Evolutionary conservation across 768 basidiomycete genomes (phyloP), one percentile per base, ranked within the genome.

Genomic region (Tylopilus felleus): DNA sequence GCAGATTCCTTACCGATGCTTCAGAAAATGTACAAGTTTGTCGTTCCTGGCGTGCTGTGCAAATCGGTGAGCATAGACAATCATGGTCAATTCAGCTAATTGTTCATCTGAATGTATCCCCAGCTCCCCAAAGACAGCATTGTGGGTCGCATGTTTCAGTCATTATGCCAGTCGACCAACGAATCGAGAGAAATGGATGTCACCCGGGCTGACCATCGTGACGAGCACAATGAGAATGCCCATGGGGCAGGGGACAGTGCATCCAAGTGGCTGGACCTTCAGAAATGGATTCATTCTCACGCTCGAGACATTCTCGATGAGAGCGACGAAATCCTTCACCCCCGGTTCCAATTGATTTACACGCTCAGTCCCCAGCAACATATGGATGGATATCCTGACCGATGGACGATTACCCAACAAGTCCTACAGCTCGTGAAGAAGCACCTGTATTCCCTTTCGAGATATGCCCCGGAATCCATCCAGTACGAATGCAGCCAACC

Each of bases 261-360:
- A 29, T 29, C 29, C 29, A 10, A 29, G 29, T 29, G 29, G 29
- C 29, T 29, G 29, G 29, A 29, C 6, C 29, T 29, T 29, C 29
- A 29, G 29, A 29, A 29, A 29, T 29, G 29, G 29, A 29, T 29
- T 29, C 6, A 29, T 10, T 29, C 29, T 5, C 29, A 29, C 10
- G 29, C 10, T 29, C 29, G 29, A 29, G 29, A 29, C 29, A 29
- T 29, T 10, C 5, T 29, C 10, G 29, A 33, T 10, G 31, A 68
- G 38, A 60, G 63, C n/a, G 65, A 66, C 19, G 65, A 60, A 4
- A 33, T 33, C 31, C 31, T 33, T 33, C 31, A 33, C n/a, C n/a
- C 54, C 62, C 25, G 65, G 5, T 71, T 67, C 27, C 71, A 74
- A 25, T 42, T 74, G 8, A 52, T 75, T 2, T 75, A 74, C 25